A percentile compares a stretch with the other conserved stretches of the same genome.
Conservation (phyloP, 2,329 filamentous ascomycete species). For the Aspergillus pseudoviridinutans region DNA sequence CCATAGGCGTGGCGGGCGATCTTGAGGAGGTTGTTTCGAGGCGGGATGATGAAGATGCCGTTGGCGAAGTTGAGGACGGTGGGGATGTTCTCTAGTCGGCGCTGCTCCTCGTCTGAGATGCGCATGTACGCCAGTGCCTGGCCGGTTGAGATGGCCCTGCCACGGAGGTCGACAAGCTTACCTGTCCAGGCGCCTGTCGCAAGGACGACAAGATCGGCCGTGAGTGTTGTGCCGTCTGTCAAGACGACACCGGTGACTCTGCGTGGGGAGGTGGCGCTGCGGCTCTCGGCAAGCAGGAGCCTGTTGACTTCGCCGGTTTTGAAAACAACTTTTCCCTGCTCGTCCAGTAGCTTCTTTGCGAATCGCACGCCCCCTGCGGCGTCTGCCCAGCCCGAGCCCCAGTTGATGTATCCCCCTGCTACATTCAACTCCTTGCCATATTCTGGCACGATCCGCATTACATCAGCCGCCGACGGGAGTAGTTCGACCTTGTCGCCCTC, state of each 20-base stretch:
- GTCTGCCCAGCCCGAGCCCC: slow-evolving; percentile 45
- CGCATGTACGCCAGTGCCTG: slow-evolving; percentile 76
- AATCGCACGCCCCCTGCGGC: slow-evolving; percentile 40
- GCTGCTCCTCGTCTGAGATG: slow-evolving; percentile 68
- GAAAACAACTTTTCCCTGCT: slow-evolving; percentile 34
- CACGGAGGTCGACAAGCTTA: slow-evolving; percentile 70
- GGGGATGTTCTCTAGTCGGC: slow-evolving; percentile 60
- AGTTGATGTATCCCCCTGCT: slow-evolving; percentile 44
- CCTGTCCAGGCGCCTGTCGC: slow-evolving; percentile 87
- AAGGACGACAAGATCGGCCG: slow-evolving; percentile 70
- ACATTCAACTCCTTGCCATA: slow-evolving; percentile 33
- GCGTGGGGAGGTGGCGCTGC: slow-evolving; percentile 1
- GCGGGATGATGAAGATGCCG: slow-evolving; percentile 55
- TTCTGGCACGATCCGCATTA: slow-evolving; percentile 31
- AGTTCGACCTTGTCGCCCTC: slow-evolving; percentile 33
- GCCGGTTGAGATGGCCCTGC: slow-evolving; percentile 73
- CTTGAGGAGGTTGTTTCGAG: slow-evolving; percentile 58
- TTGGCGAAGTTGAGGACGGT: slow-evolving; percentile 51
- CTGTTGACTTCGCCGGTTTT: slow-evolving; percentile 33
- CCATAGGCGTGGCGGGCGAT: slow-evolving; percentile 67
- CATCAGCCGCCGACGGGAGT: slow-evolving; percentile 31
- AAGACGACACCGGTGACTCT: slow-evolving; percentile 50
- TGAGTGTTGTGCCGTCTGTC: slow-evolving; percentile 46
- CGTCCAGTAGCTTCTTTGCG: slow-evolving; percentile 34
- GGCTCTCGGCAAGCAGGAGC: slow-evolving; percentile 24